Conservation (phyloP, 2,329 filamentous ascomycete genomes). For the Scopulariopsis brevicaulis region DNA sequence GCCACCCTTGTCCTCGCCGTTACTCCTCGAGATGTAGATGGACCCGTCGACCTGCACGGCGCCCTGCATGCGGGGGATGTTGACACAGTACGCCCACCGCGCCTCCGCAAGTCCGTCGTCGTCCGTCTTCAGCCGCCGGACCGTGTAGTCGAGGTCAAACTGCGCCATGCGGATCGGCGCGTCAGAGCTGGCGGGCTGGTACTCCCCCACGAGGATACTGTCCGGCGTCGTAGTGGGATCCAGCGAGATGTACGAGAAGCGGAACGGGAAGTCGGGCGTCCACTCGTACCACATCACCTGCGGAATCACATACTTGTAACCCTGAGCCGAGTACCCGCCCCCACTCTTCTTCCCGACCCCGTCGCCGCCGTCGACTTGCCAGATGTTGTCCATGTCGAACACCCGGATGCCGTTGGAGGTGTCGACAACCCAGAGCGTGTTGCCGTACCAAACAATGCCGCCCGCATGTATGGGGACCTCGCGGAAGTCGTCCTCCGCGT, state of each 20-base stretch:
- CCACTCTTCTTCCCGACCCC: slow-evolving; percentile 16
- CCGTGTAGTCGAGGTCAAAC: slow-evolving; percentile 17
- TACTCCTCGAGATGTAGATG: slow-evolving; percentile 21
- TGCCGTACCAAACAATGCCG: slow-evolving; percentile 22
- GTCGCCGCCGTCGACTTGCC: slow-evolving; percentile 18
- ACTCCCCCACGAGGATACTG: slow-evolving; percentile 21
- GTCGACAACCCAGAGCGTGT: slow-evolving; percentile 21
- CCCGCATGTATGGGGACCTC: slow-evolving; percentile 20
- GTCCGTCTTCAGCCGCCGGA: slow-evolving; percentile 13
- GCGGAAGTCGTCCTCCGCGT: slow-evolving; percentile 18
- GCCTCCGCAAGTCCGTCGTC: slow-evolving; percentile 10
- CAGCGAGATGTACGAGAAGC: slow-evolving; percentile 21
- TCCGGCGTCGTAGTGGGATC: slow-evolving; percentile 19
- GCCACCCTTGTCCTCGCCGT: slow-evolving; percentile 13
- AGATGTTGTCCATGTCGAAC: slow-evolving; percentile 23
- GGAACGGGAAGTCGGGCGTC: slow-evolving; percentile 15
- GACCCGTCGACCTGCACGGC: slow-evolving; percentile 17
- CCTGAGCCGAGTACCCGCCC: slow-evolving; percentile 17
- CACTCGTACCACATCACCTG: slow-evolving; percentile 17
- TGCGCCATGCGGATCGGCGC: slow-evolving; percentile 16
- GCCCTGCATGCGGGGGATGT: slow-evolving; percentile 20
- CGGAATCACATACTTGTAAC: slow-evolving; percentile 21
- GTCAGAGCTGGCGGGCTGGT: slow-evolving; percentile 12
- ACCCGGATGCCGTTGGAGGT: slow-evolving; percentile 20
- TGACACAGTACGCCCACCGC: slow-evolving; percentile 18